Evolutionary conservation across 768 basidiomycete genomes (phyloP), one percentile per base, ranked within the genome.

Genomic region (Tephrocybe sp.): DNA sequence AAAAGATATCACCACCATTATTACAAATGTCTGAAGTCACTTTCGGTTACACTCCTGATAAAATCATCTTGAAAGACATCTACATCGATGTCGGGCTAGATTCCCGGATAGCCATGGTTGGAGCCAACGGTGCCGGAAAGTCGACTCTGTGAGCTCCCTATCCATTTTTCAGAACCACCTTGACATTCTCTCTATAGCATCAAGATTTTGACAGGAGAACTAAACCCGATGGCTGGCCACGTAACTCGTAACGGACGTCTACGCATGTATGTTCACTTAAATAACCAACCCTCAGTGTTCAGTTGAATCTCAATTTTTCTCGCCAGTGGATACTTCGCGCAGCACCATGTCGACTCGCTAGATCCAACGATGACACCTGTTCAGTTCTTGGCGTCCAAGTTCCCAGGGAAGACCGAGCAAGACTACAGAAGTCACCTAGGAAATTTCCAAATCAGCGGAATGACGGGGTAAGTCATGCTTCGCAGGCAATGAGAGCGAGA

Each of bases 1-100:
- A 98, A 63, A 98, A 98, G 73, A 92, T 98, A 60, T 94, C 97
- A 4, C 95, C 97, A 6, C 97, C 97, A 0, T 70, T 98, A 12
- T 75, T 99, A 15, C 97, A 98, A 65, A 84, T 98, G 64, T 87
- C 89, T 55, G 88, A 93, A 59, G 90, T 91, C 23, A 85, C 83
- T 1, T 99, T 98, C 64, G 93, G 93, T 26, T 99, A 98, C 68
- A 76, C 77, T 0, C 72, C 75, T 0, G 87, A 92, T 9, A 90
- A 88, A 61, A 66, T 88, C 32, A 77, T 98, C 43, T 71, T 99
- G 23, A 86, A 84, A 59, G 74, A 72, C 43, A 76, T 95, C 58
- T 90, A 95, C 62, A 85, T 99, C 61, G 94, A 98, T 61, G 86
- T 98, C 53, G 88, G 90, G 1, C 71, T 97, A n/a, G 97, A 99